Evolutionary conservation across 2,329 filamentous ascomycete species (phyloP).

Genomic region (Neofusicoccum umdonicola): DNA sequence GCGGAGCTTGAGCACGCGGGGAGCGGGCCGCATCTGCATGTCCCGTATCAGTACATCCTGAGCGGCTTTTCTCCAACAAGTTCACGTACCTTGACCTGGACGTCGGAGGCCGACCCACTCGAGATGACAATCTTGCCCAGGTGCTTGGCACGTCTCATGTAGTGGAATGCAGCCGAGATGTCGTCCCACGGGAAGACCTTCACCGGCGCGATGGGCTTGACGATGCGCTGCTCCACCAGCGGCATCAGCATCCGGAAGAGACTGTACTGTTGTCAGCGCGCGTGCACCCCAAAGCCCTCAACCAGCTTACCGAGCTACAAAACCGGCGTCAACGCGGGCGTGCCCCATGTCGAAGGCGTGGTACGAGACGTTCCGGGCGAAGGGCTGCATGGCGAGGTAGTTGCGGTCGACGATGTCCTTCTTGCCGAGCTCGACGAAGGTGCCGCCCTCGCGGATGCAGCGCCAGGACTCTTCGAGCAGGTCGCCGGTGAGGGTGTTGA

Average conservation of each 20-base stretch:
- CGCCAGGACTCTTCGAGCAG: constrained; percentile 22
- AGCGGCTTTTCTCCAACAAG: too few relatives aligned
- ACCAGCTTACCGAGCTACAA: too few relatives aligned
- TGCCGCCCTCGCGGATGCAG: constrained; percentile 27
- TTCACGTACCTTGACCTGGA: neutral
- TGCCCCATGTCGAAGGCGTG: neutral
- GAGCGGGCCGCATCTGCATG: neutral
- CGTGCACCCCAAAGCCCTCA: too few relatives aligned
- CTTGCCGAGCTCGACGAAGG: constrained; percentile 34
- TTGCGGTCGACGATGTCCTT: constrained; percentile 6
- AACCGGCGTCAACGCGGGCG: constrained; percentile 17
- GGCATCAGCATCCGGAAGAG: too few relatives aligned
- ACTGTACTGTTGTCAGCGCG: too few relatives aligned
- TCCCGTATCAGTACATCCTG: too few relatives aligned
- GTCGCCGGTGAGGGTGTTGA: constrained; percentile 27
- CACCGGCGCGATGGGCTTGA: constrained; percentile 27
- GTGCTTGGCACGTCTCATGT: constrained; percentile 17
- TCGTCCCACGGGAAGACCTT: constrained; percentile 20
- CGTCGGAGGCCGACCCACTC: neutral
- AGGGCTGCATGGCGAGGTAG: constrained; percentile 24
- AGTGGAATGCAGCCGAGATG: constrained; percentile 21
- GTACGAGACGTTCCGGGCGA: constrained; percentile 8
- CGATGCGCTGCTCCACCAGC: neutral
- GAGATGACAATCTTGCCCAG: constrained; percentile 23
- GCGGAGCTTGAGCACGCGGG: constrained; percentile 19